phyloP scores from a whole-genome alignment of 768 basidiomycete species.

The Guyanaporus albipodus region DNA sequence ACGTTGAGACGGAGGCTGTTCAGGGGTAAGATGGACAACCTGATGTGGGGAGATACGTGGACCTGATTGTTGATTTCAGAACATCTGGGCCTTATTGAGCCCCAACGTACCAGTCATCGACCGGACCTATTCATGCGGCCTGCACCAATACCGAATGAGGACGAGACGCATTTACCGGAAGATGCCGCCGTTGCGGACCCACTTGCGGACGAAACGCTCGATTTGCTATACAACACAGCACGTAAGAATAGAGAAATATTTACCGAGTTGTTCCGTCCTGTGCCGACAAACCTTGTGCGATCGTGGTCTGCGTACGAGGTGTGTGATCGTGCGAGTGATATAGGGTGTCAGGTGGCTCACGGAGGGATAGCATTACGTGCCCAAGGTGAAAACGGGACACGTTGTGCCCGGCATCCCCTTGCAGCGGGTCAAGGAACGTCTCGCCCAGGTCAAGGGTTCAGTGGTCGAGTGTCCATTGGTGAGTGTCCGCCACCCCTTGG shows the following conservation, averaged over 20 bases:
- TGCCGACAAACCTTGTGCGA: conserved; percentile 79
- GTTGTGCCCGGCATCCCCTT: conserved; percentile 67
- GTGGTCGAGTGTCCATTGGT: conserved; percentile 78
- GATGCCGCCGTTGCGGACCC: conserved; percentile 78
- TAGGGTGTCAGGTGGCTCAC: conserved; percentile 4
- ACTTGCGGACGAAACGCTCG: conserved; percentile 53
- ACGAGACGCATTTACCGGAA: conserved; percentile 55
- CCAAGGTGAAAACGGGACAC: conserved; percentile 77
- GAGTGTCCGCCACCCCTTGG: conserved; percentile 18
- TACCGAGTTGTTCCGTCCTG: conserved; percentile 80
- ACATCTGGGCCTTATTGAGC: conserved; percentile 80
- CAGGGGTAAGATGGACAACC: conserved; percentile 48
- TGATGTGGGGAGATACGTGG: not conserved
- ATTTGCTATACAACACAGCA: conserved; percentile 69
- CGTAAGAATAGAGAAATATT: conserved; percentile 80
- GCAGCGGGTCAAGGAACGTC: conserved; percentile 68
- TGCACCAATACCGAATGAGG: conserved; percentile 65
- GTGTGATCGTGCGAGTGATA: conserved; percentile 23
- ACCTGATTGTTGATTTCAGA: conserved; percentile 42
- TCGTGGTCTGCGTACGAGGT: conserved; percentile 79
- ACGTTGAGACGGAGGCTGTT: conserved; percentile 79
- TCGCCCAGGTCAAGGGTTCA: conserved; percentile 63
- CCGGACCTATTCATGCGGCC: conserved; percentile 67
- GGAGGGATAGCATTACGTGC: conserved; percentile 58
- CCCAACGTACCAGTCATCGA: conserved; percentile 50